Evolutionary conservation across 1,284 basidiomycete genomes (phyloP).

Genomic region (Blastosporella zonata): DNA sequence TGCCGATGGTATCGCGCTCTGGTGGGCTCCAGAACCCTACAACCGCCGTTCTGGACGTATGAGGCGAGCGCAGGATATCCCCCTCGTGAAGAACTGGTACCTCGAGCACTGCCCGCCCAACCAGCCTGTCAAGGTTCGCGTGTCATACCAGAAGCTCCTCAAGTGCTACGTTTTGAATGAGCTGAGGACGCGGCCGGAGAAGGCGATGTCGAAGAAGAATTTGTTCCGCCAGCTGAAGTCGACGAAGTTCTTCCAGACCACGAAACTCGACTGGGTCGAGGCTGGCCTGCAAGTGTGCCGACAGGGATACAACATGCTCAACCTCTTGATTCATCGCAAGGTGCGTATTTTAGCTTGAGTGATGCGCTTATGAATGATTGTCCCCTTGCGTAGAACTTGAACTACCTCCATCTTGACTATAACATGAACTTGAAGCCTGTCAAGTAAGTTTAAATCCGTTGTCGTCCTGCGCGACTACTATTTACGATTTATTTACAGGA

Average conservation of each 20-base stretch:
- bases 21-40: constrained; percentile 99
- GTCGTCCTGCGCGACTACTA: background rate
- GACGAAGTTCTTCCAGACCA: constrained; percentile 99
- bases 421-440: constrained; percentile 98
- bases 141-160: constrained; percentile 98
- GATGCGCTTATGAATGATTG: constrained; percentile 11
- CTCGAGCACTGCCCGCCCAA: constrained; percentile 97
- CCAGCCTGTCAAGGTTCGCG: constrained; percentile 97
- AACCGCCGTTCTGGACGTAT: constrained; percentile 90
- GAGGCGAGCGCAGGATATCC: constrained; percentile 92
- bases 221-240: constrained; percentile 94
- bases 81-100: constrained; percentile 97
- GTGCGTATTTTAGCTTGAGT: constrained; percentile 33
- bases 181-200: constrained; percentile 85
- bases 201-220: constrained; percentile 98
- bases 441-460: constrained; percentile 53
- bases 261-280: constrained; percentile 98
- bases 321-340: constrained; percentile 98
- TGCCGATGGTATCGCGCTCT: constrained; percentile 95
- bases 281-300: constrained; percentile 97
- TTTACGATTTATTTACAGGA: constrained; percentile 50
- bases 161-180: constrained; percentile 97
- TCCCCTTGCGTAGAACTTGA: constrained; percentile 68
- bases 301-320: constrained; percentile 99
- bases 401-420: constrained; percentile 92